Conservation (phyloP, 2,329 filamentous ascomycete genomes). For the Samsoniella hepiali region DNA sequence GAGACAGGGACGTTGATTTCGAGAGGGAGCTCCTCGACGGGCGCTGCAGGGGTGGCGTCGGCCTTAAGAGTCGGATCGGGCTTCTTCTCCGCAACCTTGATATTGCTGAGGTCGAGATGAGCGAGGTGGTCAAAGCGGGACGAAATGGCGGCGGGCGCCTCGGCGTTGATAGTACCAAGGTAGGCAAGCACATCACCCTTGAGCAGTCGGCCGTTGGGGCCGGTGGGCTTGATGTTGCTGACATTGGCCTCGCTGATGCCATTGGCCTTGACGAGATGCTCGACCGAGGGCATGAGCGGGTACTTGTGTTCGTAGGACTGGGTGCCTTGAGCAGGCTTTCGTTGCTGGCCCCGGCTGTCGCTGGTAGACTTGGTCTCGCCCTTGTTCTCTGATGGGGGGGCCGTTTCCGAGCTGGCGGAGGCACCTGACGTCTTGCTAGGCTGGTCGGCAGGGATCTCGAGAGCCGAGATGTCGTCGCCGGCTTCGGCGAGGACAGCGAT, state of each 20-base stretch:
- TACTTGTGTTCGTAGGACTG: constrained; percentile 64
- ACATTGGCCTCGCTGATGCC: constrained; percentile 72
- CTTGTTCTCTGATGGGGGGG: constrained; percentile 23
- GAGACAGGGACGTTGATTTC: constrained; percentile 73
- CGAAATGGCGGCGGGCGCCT: constrained; percentile 69
- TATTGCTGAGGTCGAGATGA: constrained; percentile 92
- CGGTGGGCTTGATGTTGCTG: constrained; percentile 79
- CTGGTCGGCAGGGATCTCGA: constrained; percentile 71
- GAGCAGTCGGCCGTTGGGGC: constrained; percentile 81
- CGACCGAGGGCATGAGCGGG: constrained; percentile 78
- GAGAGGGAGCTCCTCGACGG: constrained; percentile 44
- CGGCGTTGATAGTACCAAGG: constrained; percentile 70
- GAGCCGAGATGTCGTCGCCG: constrained; percentile 71
- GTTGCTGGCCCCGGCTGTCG: constrained; percentile 27
- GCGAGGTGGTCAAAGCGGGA: constrained; percentile 69
- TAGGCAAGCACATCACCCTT: constrained; percentile 96
- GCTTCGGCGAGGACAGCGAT: constrained; percentile 81
- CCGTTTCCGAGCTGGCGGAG: constrained; percentile 20
- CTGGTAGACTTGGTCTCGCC: constrained; percentile 32
- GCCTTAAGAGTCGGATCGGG: constrained; percentile 37
- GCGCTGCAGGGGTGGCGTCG: constrained; percentile 38
- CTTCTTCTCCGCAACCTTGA: constrained; percentile 69
- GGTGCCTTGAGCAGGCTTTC: constrained; percentile 35
- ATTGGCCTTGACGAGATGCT: constrained; percentile 75
- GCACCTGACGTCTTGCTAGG: constrained; percentile 37